Evolutionary conservation across 2,329 filamentous ascomycete genomes (phyloP).

Genomic region (Scopulariopsis brevicaulis): DNA sequence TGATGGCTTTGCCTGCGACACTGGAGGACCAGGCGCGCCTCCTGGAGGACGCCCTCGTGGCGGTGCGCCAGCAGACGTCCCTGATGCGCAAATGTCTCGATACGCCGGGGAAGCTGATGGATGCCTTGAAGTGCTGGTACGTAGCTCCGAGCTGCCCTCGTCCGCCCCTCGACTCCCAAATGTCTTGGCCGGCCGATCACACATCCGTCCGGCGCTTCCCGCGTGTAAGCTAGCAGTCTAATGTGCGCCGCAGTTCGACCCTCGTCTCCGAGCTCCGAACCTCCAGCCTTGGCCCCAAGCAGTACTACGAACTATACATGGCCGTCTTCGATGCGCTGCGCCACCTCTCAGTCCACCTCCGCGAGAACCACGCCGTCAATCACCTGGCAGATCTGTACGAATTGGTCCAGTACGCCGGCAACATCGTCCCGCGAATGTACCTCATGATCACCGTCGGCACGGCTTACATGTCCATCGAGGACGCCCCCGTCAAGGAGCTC

Average conservation of each 20-base stretch:
- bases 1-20: constrained; percentile 44
- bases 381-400: constrained; percentile 97
- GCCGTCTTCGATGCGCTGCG: constrained; percentile 95
- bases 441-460: constrained; percentile 99
- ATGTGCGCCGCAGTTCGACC: constrained; percentile 59
- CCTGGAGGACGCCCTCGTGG: constrained; percentile 91
- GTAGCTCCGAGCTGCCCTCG: constrained; percentile 20
- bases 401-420: constrained; percentile 94
- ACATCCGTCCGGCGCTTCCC: constrained; percentile 2
- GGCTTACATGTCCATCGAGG: constrained; percentile 96
- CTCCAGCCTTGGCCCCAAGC: constrained; percentile 93
- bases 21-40: constrained; percentile 79
- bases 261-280: constrained; percentile 97
- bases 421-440: constrained; percentile 91
- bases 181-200: not conserved
- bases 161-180: too few species aligned
- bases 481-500: constrained; percentile 97
- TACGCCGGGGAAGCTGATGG: constrained; percentile 97
- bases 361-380: constrained; percentile 94
- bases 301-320: constrained; percentile 99
- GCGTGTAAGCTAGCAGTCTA: constrained; percentile 2
- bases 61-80: constrained; percentile 92
- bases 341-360: constrained; percentile 90
- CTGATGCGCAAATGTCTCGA: constrained; percentile 98
- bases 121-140: constrained; percentile 98